Base-by-base conservation (phyloP, 2,329 filamentous ascomycete species). In the Malbranchea zuffiana region DNA sequence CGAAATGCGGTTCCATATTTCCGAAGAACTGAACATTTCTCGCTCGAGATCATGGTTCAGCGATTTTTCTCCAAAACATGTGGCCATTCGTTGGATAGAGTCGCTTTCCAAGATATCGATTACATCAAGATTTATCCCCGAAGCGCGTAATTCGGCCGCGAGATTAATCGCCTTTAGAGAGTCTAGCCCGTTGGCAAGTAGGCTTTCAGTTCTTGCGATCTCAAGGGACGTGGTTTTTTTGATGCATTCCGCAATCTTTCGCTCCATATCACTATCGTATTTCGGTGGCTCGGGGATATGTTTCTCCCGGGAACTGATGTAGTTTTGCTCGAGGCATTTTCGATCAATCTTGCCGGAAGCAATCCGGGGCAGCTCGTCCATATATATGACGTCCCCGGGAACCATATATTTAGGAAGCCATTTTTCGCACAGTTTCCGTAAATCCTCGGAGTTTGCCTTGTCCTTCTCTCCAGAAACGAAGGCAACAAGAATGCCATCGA, bases 381-480 rank as follows among this genome's bases (percentile, higher is more conserved):
- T 60, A 1, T 81, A 50, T 0, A 84, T 56, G 16, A 92, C 62
- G 43, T 92, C 80, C 3, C 72, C 71, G 0, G 87, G 87, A 1
- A 92, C 61, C 87, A 94, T 94, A 52, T 79, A 90, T 3, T 68
- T 66, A 0, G 86, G 84, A 1, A 95, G 67, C 83, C 85, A 93
- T 34, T 69, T 67, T 34, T 67, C 69, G 57, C 84, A 93, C 3
- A 66, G 71, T 11, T 66, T 52, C 20, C 72, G 50, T 7, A 93
- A 62, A 8, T 56, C 44, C 18, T 56, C 54, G 21, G 54, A 56
- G 12, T 59, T 61, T 40, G 64, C 48, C 4, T 54, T 50, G 4
- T 49, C 45, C 3, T 57, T 48, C 23, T 74, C 69, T 1, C 72
- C 61, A 4, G 78, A 72, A 44, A 80, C 83, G 52, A 88, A 94